Evolutionary conservation across 2,329 filamentous ascomycete species (phyloP).

Genomic region (Venturia effusa): DNA sequence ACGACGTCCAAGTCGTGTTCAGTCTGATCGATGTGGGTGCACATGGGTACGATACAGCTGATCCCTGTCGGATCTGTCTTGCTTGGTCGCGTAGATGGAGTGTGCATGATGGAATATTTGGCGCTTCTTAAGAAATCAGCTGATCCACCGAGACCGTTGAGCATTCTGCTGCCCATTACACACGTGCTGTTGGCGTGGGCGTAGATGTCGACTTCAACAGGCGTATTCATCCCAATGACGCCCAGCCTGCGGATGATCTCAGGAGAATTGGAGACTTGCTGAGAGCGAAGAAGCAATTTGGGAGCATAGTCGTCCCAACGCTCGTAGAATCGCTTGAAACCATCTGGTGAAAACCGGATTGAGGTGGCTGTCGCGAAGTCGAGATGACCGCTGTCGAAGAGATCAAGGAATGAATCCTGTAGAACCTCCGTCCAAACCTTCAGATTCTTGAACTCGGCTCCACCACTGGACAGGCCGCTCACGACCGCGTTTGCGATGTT

Average conservation of each 20-base stretch:
- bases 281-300: conserved; percentile 77
- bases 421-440: conserved; percentile 92
- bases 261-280: conserved; percentile 79
- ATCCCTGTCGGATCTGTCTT: conserved; percentile 77
- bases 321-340: conserved; percentile 84
- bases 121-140: conserved; percentile 70
- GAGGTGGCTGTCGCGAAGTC: conserved; percentile 87
- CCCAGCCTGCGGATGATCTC: conserved; percentile 83
- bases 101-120: conserved; percentile 92
- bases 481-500: conserved; percentile 92
- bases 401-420: conserved; percentile 85
- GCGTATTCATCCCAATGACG: conserved; percentile 91
- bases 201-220: conserved; percentile 89
- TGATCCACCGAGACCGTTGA: conserved; percentile 73
- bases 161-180: conserved; percentile 79
- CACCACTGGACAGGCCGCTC: conserved; percentile 60
- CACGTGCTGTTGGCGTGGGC: conserved; percentile 86
- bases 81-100: conserved; percentile 65
- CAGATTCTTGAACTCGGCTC: conserved; percentile 73
- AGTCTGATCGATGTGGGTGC: conserved; percentile 84
- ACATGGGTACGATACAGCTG: conserved; percentile 86
- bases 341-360: conserved; percentile 81
- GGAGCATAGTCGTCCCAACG: conserved; percentile 70
- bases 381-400: conserved; percentile 78
- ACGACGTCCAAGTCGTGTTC: conserved; percentile 88